Percentiles rank a stretch among this genome's conserved stretches.
Evolutionary conservation across 352 stramenopile genomes (phyloP).

Genomic region (Globisporangium spinosum): DNA sequence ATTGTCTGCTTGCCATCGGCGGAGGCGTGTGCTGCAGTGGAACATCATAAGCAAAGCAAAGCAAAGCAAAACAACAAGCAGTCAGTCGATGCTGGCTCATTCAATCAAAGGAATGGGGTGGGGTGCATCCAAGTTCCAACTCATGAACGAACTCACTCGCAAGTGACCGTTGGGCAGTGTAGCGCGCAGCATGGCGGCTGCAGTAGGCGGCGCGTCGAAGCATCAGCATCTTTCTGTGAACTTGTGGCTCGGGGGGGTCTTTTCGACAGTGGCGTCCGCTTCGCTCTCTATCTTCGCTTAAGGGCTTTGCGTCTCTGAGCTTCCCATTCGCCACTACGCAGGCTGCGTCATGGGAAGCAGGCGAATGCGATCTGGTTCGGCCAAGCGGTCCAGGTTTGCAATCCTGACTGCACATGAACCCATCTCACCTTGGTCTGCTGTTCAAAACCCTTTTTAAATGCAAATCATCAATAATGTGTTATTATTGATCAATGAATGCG

Average conservation of each 20-base stretch:
- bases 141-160: conserved; percentile 5
- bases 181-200: neutral
- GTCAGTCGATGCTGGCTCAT: neutral
- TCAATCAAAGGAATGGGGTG: neutral
- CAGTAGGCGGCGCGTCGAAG: neutral
- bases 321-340: neutral
- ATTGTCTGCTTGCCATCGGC: conserved; percentile 24
- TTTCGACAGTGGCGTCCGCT: neutral
- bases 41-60: neutral
- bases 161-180: conserved; percentile 2
- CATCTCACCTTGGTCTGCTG: neutral
- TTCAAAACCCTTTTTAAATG: neutral
- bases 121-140: neutral
- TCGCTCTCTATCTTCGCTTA: neutral
- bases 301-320: neutral
- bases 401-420: neutral
- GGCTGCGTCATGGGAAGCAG: neutral
- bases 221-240: neutral
- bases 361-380: neutral
- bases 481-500: neutral
- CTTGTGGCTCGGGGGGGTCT: neutral
- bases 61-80: neutral
- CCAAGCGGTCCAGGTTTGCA: neutral
- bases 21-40: neutral
- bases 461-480: neutral